Conservation (phyloP, 441 rosid species). For the Macaranga tanarius region DNA sequence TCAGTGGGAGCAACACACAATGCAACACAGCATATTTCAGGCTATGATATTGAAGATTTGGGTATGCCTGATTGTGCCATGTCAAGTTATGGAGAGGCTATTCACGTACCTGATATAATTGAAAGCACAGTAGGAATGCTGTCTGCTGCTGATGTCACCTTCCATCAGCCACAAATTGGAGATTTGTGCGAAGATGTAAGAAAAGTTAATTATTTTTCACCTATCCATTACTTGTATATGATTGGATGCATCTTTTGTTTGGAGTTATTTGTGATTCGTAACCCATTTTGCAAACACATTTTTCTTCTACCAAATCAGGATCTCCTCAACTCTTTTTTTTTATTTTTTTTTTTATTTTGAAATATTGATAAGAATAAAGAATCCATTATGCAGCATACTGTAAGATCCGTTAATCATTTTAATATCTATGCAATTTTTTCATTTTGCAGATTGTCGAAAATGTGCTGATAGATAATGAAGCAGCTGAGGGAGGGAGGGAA, state of each 20-base stretch:
- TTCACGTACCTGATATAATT: conserved; percentile 83
- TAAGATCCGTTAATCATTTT: background rate
- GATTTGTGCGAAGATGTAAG: conserved; percentile 80
- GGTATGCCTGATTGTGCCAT: conserved; percentile 57
- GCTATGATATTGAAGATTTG: conserved; percentile 55
- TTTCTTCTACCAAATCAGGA: background rate
- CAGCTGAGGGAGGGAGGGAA: conserved; percentile 45
- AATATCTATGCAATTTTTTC: background rate
- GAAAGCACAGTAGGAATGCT: conserved; percentile 89
- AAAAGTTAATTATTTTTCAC: background rate
- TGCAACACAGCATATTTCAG: conserved; percentile 45
- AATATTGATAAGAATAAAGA: background rate
- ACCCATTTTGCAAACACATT: background rate
- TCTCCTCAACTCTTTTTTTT: background rate
- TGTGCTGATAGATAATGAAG: conserved; percentile 55
- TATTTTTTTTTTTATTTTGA: background rate
- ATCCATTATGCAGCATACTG: background rate
- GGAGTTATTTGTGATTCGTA: background rate
- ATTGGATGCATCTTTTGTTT: background rate
- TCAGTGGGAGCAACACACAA: conserved; percentile 51
- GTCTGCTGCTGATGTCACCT: conserved; percentile 75
- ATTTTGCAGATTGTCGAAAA: conserved; percentile 71
- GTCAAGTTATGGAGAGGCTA: conserved; percentile 59
- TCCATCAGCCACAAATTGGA: conserved; percentile 56
- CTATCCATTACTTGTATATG: background rate